Evolutionary conservation across 2,329 filamentous ascomycete species (phyloP).

Genomic region (Pseudogymnoascus verrucosus): DNA sequence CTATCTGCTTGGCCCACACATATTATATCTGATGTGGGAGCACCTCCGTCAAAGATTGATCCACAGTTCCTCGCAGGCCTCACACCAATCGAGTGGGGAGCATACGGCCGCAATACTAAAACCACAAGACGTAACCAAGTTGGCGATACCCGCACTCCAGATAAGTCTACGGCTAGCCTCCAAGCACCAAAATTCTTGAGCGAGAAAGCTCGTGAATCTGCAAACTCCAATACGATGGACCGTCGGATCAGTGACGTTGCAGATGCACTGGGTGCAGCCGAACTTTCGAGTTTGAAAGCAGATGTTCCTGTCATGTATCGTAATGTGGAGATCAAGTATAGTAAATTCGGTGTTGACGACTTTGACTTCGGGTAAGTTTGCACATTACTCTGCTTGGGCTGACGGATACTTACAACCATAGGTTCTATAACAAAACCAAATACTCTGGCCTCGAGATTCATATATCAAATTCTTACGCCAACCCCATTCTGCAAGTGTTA

Average conservation of each 20-base stretch:
- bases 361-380: conserved; percentile 80
- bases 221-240: conserved; percentile 37
- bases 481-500: conserved; percentile 82
- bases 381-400: background rate
- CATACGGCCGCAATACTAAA: conserved; percentile 69
- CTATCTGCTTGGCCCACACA: conserved; percentile 86
- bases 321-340: conserved; percentile 97
- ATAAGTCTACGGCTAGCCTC: conserved; percentile 52
- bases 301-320: conserved; percentile 86
- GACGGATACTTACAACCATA: conserved; percentile 29
- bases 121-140: conserved; percentile 73
- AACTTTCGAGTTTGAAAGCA: conserved; percentile 65
- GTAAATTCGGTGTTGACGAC: conserved; percentile 97
- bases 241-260: conserved; percentile 44
- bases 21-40: conserved; percentile 75
- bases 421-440: conserved; percentile 87
- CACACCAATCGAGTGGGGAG: conserved; percentile 65
- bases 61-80: conserved; percentile 59
- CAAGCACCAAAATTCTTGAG: conserved; percentile 87
- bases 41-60: conserved; percentile 70
- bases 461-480: conserved; percentile 94
- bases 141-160: conserved; percentile 61
- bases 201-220: conserved; percentile 72
- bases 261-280: conserved; percentile 58
- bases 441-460: conserved; percentile 94